phyloP scores from a whole-genome alignment of 2,329 filamentous ascomycete genomes.

The Trichoderma sp. region DNA sequence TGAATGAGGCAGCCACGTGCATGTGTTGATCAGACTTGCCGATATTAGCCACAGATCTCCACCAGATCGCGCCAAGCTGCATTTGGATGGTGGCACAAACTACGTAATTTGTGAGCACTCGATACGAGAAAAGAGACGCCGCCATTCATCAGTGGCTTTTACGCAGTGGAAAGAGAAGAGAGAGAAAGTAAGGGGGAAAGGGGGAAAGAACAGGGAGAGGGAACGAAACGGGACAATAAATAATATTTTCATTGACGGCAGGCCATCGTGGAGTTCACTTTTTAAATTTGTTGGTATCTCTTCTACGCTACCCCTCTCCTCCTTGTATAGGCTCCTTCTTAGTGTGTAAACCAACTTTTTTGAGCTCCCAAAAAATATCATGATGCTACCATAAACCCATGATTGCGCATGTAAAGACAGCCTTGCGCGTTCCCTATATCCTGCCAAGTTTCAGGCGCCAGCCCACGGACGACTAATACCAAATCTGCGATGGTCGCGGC shows the following conservation, averaged over 20 bases:
- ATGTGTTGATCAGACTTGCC: neutral
- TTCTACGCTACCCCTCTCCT: slow-evolving; percentile 4
- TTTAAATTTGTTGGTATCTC: slow-evolving; percentile 20
- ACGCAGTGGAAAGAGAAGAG: neutral
- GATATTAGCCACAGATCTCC: slow-evolving; percentile 14
- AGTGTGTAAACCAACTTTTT: slow-evolving; percentile 22
- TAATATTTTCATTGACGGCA: neutral
- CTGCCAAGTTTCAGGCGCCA: slow-evolving; percentile 13
- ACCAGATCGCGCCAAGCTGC: slow-evolving; percentile 16
- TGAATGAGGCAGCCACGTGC: slow-evolving; percentile 10
- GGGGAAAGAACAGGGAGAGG: neutral
- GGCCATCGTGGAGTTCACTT: neutral
- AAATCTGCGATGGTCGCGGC: neutral
- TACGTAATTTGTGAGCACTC: slow-evolving; percentile 4
- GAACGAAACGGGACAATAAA: neutral
- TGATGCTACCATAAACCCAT: slow-evolving; percentile 2
- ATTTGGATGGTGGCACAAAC: slow-evolving; percentile 11
- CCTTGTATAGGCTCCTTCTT: neutral
- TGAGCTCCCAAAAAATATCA: neutral
- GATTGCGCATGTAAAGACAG: slow-evolving; percentile 10
- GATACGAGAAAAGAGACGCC: neutral
- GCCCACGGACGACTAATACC: neutral
- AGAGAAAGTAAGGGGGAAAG: no score
- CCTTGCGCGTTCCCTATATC: slow-evolving; percentile 14
- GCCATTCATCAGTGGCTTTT: neutral